Percentiles rank a stretch among this genome's conserved stretches.
phyloP scores from a whole-genome alignment of 2,329 filamentous ascomycete genomes.

The Fusarium irregulare region DNA sequence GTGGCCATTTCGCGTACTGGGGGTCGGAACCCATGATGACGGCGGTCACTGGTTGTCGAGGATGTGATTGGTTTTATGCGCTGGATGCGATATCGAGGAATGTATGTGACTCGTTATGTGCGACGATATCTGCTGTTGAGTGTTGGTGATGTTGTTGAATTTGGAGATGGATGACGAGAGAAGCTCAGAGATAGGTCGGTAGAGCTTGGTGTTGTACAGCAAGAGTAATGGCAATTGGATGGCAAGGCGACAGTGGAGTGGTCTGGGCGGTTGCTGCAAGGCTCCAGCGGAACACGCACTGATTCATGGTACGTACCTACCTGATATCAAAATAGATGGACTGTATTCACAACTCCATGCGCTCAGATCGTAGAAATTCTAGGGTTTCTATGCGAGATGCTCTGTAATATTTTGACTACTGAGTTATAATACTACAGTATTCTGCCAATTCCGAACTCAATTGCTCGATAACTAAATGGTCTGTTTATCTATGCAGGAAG shows the following conservation, averaged over 20 bases:
- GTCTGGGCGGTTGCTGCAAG: slow-evolving; percentile 41
- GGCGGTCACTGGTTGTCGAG: slow-evolving; percentile 42
- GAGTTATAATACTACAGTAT: not conserved
- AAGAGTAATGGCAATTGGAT: slow-evolving; percentile 32
- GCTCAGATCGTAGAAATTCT: not conserved
- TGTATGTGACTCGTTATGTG: not conserved
- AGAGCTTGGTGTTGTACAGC: slow-evolving; percentile 39
- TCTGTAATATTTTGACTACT: not conserved
- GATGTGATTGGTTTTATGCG: slow-evolving; percentile 40
- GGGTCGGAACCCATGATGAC: slow-evolving; percentile 80
- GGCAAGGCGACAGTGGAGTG: slow-evolving; percentile 39
- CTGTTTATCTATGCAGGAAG: not conserved
- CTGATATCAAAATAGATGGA: not conserved
- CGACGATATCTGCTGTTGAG: slow-evolving; percentile 5
- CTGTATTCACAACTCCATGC: not conserved
- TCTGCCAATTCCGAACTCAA: not conserved
- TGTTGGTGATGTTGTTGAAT: slow-evolving; percentile 21
- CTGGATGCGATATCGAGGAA: not conserved
- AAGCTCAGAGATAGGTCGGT: slow-evolving; percentile 37
- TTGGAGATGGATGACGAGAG: slow-evolving; percentile 43
- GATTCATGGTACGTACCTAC: slow-evolving; percentile 15
- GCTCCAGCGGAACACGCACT: slow-evolving; percentile 50
- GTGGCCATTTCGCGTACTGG: slow-evolving; percentile 86
- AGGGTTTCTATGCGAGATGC: not conserved
- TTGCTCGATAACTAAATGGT: not conserved